Conservation (phyloP, 1,139 yeast species). For the Protomyces inouyei region DNA sequence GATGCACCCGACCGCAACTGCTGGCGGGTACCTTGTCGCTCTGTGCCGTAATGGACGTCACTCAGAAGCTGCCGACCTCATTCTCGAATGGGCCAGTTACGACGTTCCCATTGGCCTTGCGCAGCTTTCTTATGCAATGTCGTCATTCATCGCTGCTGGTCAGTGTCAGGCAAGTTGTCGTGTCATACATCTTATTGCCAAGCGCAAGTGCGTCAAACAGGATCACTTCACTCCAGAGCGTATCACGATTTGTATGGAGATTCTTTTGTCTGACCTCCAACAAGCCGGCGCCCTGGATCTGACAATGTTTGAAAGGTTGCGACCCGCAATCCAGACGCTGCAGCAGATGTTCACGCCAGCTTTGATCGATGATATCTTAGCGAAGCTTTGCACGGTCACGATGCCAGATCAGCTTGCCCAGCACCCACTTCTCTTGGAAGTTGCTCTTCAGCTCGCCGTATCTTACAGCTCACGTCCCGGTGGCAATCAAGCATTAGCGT, state of each 20-base stretch:
- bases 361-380: no score
- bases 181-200: neutral
- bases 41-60: slow-evolving; percentile 3
- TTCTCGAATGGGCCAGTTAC: slow-evolving; percentile 1
- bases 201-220: neutral
- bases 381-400: no score
- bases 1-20: neutral
- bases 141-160: slow-evolving; percentile 7
- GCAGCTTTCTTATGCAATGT: slow-evolving; percentile 1
- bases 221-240: neutral
- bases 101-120: neutral
- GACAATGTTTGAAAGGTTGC: neutral
- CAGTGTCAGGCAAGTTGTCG: neutral
- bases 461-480: no score
- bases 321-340: no score
- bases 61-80: neutral
- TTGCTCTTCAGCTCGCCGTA: no score
- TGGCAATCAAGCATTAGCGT: no score
- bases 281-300: neutral
- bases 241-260: neutral
- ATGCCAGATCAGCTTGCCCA: no score
- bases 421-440: no score
- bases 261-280: neutral
- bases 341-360: no score
- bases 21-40: slow-evolving; percentile 3